phyloP scores from a whole-genome alignment of 148 eudicot species.

The Hydrangea macrophylla region DNA sequence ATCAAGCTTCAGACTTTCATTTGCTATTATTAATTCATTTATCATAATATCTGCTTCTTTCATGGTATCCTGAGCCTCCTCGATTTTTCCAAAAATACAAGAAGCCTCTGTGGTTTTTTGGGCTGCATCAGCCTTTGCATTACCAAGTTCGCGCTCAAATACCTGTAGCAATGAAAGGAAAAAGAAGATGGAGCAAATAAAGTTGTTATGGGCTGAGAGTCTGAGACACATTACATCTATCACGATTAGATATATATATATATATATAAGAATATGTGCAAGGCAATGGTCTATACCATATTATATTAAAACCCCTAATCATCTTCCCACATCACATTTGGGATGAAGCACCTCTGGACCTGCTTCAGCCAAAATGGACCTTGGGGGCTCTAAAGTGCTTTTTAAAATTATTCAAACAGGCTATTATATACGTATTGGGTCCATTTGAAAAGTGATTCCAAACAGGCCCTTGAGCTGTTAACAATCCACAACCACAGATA shows the following conservation, averaged over 20 bases:
- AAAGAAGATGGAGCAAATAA: neutral
- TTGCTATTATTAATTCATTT: slow-evolving; percentile 67
- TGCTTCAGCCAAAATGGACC: too few species aligned
- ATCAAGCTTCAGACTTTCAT: slow-evolving; percentile 65
- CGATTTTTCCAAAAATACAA: slow-evolving; percentile 62
- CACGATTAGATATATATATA: neutral
- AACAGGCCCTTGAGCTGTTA: too few species aligned
- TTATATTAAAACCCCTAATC: too few species aligned
- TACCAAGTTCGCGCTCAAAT: slow-evolving; percentile 60
- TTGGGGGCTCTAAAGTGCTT: too few species aligned
- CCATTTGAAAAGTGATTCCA: too few species aligned
- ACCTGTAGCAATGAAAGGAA: slow-evolving; percentile 32
- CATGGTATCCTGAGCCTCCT: slow-evolving; percentile 74
- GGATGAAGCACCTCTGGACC: too few species aligned
- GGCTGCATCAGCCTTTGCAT: slow-evolving; percentile 54
- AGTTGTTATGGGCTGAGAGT: neutral
- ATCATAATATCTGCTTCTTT: slow-evolving; percentile 78
- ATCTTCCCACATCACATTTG: too few species aligned
- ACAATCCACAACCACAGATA: too few species aligned
- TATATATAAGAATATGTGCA: neutral
- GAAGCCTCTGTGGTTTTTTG: slow-evolving; percentile 69
- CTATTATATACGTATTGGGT: too few species aligned
- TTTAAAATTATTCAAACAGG: too few species aligned
- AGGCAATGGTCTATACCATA: neutral
- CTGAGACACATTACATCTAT: neutral